phyloP scores from a whole-genome alignment of 768 basidiomycete genomes.

The Hortiboletus flavorubellus region DNA sequence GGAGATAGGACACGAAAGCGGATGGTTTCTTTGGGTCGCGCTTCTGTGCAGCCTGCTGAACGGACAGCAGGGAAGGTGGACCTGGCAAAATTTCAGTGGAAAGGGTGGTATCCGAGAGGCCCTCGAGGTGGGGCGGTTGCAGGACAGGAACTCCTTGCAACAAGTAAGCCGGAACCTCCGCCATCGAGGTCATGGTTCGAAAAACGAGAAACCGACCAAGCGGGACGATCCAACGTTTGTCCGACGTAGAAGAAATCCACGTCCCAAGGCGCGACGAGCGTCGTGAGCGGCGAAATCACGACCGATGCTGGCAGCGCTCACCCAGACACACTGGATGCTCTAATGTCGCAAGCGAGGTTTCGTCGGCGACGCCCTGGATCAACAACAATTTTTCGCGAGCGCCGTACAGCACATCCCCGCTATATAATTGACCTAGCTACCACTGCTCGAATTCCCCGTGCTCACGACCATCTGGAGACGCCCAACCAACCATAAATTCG shows the following conservation, averaged over 20 bases:
- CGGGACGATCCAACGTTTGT: slow-evolving; percentile 9
- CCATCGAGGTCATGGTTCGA: slow-evolving; percentile 65
- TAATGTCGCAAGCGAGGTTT: slow-evolving; percentile 23
- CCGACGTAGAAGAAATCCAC: slow-evolving; percentile 20
- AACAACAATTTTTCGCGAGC: slow-evolving; percentile 27
- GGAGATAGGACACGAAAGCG: slow-evolving; percentile 72
- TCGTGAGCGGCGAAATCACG: slow-evolving; percentile 22
- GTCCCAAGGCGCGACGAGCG: slow-evolving; percentile 18
- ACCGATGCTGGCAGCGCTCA: slow-evolving; percentile 20
- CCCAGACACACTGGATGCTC: slow-evolving; percentile 14
- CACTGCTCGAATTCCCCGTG: slow-evolving; percentile 1
- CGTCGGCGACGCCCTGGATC: slow-evolving; percentile 13
- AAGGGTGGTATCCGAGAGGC: slow-evolving; percentile 62
- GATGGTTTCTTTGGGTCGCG: slow-evolving; percentile 79
- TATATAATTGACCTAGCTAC: slow-evolving; percentile 17
- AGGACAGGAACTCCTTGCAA: slow-evolving; percentile 67
- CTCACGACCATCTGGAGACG: not conserved
- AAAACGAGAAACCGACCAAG: slow-evolving; percentile 25
- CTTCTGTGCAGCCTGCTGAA: slow-evolving; percentile 68
- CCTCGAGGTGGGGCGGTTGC: slow-evolving; percentile 79
- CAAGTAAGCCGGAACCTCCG: slow-evolving; percentile 65
- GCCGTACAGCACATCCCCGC: slow-evolving; percentile 6
- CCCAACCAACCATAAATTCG: not conserved
- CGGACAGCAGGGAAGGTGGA: slow-evolving; percentile 70
- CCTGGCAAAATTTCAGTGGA: slow-evolving; percentile 91